Percentiles rank a stretch among this genome's conserved stretches.
phyloP scores from a whole-genome alignment of 495 filamentous ascomycete species.

The Elaphomyces granulatus region DNA sequence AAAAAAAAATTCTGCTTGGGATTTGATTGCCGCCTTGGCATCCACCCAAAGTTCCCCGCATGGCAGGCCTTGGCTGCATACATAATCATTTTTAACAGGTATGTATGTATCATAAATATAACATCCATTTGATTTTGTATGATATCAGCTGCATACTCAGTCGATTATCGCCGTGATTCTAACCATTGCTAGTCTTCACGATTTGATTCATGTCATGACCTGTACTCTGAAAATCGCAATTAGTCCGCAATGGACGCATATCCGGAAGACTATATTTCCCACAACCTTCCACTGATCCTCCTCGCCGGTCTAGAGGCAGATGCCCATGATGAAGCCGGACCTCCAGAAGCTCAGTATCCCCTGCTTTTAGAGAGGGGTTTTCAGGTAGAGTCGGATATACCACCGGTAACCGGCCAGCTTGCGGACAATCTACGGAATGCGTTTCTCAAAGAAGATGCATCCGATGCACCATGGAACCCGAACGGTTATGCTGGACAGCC shows the following conservation, averaged over 20 bases:
- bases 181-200: constrained; percentile 11
- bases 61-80: too few relatives aligned
- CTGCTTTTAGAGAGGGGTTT: constrained; percentile 43
- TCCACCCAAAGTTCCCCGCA: too few relatives aligned
- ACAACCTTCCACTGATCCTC: constrained; percentile 67
- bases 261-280: constrained; percentile 62
- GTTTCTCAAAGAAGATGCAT: constrained; percentile 51
- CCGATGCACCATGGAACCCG: constrained; percentile 43
- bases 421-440: constrained; percentile 52
- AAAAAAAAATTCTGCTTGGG: too few relatives aligned
- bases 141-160: too few relatives aligned
- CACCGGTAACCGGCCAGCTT: constrained; percentile 46
- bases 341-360: constrained; percentile 21
- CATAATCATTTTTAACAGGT: too few relatives aligned
- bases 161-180: too few relatives aligned
- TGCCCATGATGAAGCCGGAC: constrained; percentile 11
- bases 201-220: constrained; percentile 35
- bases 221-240: constrained; percentile 8
- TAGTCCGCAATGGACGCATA: constrained; percentile 70
- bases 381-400: constrained; percentile 51
- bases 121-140: too few relatives aligned
- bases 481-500: constrained; percentile 23
- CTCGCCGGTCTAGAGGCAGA: constrained; percentile 53
- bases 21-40: too few relatives aligned
- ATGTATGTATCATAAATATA: too few relatives aligned